A percentile compares a stretch with the other conserved stretches of the same genome.
Conservation (phyloP, 192 early-diverging fungal species). For the Chytriomyces confervae region DNA sequence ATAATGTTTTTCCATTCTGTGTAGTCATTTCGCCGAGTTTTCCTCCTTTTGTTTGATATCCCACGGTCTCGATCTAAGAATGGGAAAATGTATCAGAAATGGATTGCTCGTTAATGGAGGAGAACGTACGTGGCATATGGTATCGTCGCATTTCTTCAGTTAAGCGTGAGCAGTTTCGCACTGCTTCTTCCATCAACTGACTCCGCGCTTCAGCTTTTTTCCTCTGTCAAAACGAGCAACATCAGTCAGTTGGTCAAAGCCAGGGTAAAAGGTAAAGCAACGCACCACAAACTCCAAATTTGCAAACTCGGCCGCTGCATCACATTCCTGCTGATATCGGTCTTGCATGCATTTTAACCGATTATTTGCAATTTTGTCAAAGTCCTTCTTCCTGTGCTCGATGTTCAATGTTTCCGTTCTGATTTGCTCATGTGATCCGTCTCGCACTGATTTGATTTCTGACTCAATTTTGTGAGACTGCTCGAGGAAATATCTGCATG, state of each 20-base stretch:
- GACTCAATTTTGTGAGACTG: slow-evolving; percentile 17
- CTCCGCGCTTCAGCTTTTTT: slow-evolving; percentile 29
- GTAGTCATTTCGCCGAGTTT: slow-evolving; percentile 18
- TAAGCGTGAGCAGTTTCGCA: slow-evolving; percentile 19
- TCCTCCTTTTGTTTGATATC: slow-evolving; percentile 18
- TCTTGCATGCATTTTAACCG: slow-evolving; percentile 8
- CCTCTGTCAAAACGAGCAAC: not conserved
- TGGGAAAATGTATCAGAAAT: no score
- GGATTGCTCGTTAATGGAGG: not conserved
- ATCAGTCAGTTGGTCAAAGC: not conserved
- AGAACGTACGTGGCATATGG: slow-evolving; percentile 31
- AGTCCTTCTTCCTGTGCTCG: slow-evolving; percentile 12
- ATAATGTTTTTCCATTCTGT: slow-evolving; percentile 28
- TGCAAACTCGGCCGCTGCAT: slow-evolving; percentile 22
- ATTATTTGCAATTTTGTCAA: slow-evolving; percentile 14
- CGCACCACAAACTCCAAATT: slow-evolving; percentile 27
- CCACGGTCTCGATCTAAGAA: slow-evolving; percentile 25
- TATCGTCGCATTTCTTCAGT: slow-evolving; percentile 33
- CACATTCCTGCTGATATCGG: slow-evolving; percentile 8
- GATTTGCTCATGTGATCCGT: slow-evolving; percentile 23
- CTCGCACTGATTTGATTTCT: slow-evolving; percentile 23
- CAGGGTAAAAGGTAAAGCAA: not conserved
- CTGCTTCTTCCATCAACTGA: slow-evolving; percentile 33
- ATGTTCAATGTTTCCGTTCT: slow-evolving; percentile 2
- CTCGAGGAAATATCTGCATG: slow-evolving; percentile 18